A percentile compares a stretch with the other conserved stretches of the same genome.
phyloP scores from a whole-genome alignment of 495 filamentous ascomycete species.

The Xylaria telfairii region DNA sequence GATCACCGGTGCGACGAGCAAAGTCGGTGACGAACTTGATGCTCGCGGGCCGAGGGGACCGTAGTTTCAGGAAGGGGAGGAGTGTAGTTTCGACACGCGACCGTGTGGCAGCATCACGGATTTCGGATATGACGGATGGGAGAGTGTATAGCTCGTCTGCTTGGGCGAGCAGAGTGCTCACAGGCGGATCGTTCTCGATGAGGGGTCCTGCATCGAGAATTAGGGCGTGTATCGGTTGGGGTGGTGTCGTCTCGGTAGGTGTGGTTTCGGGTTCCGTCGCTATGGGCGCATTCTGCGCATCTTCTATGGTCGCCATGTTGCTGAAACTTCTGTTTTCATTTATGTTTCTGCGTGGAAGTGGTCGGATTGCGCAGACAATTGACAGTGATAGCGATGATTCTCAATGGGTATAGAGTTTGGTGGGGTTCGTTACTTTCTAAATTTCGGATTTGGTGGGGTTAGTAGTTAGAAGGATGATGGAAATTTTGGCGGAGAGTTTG shows the following conservation, averaged over 20 bases:
- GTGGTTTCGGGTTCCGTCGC: constrained; percentile 1
- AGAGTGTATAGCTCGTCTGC: constrained; percentile 83
- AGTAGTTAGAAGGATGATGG: constrained; percentile 12
- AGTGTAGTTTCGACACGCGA: constrained; percentile 80
- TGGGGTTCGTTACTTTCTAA: constrained; percentile 31
- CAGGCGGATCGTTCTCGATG: constrained; percentile 82
- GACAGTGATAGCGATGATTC: not conserved
- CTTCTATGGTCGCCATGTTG: constrained; percentile 33
- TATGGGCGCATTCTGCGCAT: constrained; percentile 16
- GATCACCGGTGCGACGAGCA: constrained; percentile 87
- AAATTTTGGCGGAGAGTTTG: constrained; percentile 35
- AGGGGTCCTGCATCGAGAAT: constrained; percentile 91
- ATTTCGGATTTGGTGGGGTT: constrained; percentile 36
- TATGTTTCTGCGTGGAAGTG: not conserved
- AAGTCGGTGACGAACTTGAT: constrained; percentile 82
- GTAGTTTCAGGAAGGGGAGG: constrained; percentile 80
- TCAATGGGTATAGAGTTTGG: constrained; percentile 13
- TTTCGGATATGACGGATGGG: constrained; percentile 85
- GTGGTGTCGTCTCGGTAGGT: constrained; percentile 19
- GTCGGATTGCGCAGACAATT: not conserved
- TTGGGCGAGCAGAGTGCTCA: constrained; percentile 76
- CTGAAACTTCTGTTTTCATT: not conserved
- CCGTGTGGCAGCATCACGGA: constrained; percentile 83
- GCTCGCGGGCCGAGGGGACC: constrained; percentile 74
- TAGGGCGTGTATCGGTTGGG: constrained; percentile 79